Evolutionary conservation across 371 early-diverging fungal species (phyloP), one percentile per base, ranked within the genome.

Genomic region (Blastocladiella emersonii): DNA sequence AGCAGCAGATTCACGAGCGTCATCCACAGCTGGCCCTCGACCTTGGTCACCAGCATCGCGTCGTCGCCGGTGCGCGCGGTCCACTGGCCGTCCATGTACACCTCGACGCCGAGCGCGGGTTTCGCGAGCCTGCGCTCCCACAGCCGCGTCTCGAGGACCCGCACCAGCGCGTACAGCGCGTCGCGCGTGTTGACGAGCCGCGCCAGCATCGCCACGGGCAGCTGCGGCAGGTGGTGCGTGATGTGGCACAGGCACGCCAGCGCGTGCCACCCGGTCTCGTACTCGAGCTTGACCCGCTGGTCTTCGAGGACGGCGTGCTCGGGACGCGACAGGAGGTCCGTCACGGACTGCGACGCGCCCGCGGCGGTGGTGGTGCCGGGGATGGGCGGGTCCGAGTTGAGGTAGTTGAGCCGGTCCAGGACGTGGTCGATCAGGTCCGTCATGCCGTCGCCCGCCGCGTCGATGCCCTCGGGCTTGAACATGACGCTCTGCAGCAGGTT

Each of bases 11-110:
- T 77, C 66, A 74, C 74, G 25, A 78, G 61, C 1, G 71, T 44
- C 23, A 80, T 53, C 80, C 78, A 80, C 8, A 71, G 68, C 75
- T 77, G n/a, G 43, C 71, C 80, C 62, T 78, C 80, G 27, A 67
- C 62, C 45, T 74, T 70, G 25, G 68, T 60, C 12, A 80, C 44
- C 13, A 67, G 25, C 34, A 41, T 39, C 21, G 64, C 23, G 15
- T 78, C 77, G 1, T 73, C 77, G 4, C 44, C 53, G 27, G 34
- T 61, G 27, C 76, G 61, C 30, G 55, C 67, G 34, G 44, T 63
- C 80, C 80, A 80, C 12, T 10, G 39, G 15, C 71, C 72, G 25
- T 67, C 65, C 23, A 69, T 72, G 60, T 74, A 77, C 15, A 63
- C 21, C 37, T 65, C 64, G 12, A 32, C 53, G 49, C 12, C 35